These are phyloP conservation scores for Monosporascus sp. DNA, from an alignment of 2,329 filamentous ascomycete species.

Conservation along the genomic window DNA sequence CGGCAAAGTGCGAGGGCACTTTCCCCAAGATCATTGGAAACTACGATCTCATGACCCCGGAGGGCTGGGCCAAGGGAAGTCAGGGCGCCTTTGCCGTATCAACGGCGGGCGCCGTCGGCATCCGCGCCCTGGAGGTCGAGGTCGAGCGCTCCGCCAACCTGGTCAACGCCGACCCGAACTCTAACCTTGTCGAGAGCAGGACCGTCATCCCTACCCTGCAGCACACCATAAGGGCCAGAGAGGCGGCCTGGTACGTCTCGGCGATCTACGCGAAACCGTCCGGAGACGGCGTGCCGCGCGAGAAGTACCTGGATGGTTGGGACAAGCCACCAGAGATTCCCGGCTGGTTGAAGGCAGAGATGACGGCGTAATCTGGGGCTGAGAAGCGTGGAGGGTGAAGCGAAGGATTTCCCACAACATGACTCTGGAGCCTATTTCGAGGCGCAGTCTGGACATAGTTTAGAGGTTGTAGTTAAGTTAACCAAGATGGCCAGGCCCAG, in stretches of 20 bases:
- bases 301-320: slow-evolving; percentile 57
- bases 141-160: slow-evolving; percentile 53
- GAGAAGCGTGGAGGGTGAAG: not conserved
- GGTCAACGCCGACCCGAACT: slow-evolving; percentile 73
- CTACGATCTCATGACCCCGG: slow-evolving; percentile 51
- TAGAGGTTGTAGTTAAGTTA: no score
- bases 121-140: slow-evolving; percentile 47
- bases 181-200: slow-evolving; percentile 67
- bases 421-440: not conserved
- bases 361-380: slow-evolving; percentile 22
- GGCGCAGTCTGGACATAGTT: no score
- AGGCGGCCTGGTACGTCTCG: slow-evolving; percentile 61
- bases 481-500: no score
- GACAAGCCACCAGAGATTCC: slow-evolving; percentile 52
- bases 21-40: slow-evolving; percentile 53
- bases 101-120: slow-evolving; percentile 49
- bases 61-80: slow-evolving; percentile 44
- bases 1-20: slow-evolving; percentile 42
- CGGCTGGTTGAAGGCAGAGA: slow-evolving; percentile 52
- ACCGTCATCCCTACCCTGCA: slow-evolving; percentile 67
- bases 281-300: slow-evolving; percentile 43
- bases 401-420: not conserved
- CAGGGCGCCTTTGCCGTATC: slow-evolving; percentile 52
- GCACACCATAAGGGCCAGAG: slow-evolving; percentile 51
- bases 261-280: slow-evolving; percentile 66